Percentiles rank a stretch among this genome's conserved stretches.
Evolutionary conservation across 164 flowering plant genomes (phyloP).

Genomic region (Malania oleifera): DNA sequence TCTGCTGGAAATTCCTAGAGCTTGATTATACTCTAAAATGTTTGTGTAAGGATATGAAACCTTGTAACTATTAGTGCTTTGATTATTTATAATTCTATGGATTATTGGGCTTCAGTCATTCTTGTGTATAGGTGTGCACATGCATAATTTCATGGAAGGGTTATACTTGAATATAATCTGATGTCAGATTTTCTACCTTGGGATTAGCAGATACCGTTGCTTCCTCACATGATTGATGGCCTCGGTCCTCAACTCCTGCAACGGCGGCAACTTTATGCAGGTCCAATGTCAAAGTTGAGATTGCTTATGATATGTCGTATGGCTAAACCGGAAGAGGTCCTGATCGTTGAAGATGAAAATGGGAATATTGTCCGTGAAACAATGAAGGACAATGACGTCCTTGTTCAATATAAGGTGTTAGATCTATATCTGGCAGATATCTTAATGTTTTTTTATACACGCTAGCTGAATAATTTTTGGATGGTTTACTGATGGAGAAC

Average conservation of each 20-base stretch:
- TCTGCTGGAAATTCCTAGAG: too few species aligned
- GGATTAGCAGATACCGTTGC: slow-evolving; percentile 49
- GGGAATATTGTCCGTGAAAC: slow-evolving; percentile 99
- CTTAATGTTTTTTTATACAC: neutral
- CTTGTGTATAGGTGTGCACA: too few species aligned
- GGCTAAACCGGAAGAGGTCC: slow-evolving; percentile 99
- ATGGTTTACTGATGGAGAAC: too few species aligned
- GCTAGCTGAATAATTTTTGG: too few species aligned
- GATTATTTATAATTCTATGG: too few species aligned
- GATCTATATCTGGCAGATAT: neutral
- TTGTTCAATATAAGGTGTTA: slow-evolving; percentile 91
- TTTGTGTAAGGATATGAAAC: too few species aligned
- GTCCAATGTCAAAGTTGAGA: slow-evolving; percentile 87
- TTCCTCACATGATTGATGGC: slow-evolving; percentile 76
- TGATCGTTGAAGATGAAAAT: slow-evolving; percentile 99
- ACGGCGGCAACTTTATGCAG: slow-evolving; percentile 77
- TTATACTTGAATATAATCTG: too few species aligned
- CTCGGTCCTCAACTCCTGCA: slow-evolving; percentile 64
- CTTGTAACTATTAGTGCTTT: too few species aligned
- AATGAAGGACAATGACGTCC: slow-evolving; percentile 99
- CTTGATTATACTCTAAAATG: too few species aligned
- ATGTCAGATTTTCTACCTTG: neutral
- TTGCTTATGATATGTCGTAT: slow-evolving; percentile 94
- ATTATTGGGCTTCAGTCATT: too few species aligned
- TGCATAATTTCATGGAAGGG: too few species aligned